A percentile compares a stretch with the other conserved stretches of the same genome.
Conservation (phyloP, 768 basidiomycete genomes). For the Termitomyces sp. region DNA sequence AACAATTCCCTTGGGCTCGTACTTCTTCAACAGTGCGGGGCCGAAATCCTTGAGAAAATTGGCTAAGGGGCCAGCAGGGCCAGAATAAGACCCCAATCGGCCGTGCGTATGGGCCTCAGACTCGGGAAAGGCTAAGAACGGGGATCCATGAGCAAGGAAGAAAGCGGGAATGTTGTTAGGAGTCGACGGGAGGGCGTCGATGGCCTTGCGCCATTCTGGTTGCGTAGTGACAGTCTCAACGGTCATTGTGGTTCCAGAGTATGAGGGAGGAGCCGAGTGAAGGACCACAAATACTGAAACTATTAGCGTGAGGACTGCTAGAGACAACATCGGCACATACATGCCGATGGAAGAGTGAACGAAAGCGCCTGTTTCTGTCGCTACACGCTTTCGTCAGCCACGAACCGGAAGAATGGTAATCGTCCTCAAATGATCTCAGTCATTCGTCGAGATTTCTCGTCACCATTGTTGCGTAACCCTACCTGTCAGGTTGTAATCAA, state of each 20-base stretch:
- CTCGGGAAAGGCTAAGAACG: conserved; percentile 40
- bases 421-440: not conserved
- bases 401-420: no score
- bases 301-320: conserved; percentile 3
- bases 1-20: conserved; percentile 73
- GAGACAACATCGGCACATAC: conserved; percentile 1
- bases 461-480: not conserved
- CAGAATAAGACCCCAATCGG: conserved; percentile 28
- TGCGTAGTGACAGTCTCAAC: conserved; percentile 30
- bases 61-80: conserved; percentile 51
- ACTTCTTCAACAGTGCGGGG: conserved; percentile 59
- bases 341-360: not conserved
- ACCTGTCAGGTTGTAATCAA: no score
- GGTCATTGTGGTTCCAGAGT: conserved; percentile 4
- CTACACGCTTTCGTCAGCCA: not conserved
- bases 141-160: conserved; percentile 74
- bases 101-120: conserved; percentile 8
- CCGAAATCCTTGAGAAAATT: conserved; percentile 65
- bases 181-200: conserved; percentile 51
- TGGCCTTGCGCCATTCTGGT: conserved; percentile 46
- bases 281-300: conserved; percentile 3
- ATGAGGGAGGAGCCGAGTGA: not conserved
- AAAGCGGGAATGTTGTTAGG: conserved; percentile 67
- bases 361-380: not conserved
- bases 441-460: conserved; percentile 1